These are phyloP conservation scores for Cucumis hystrix DNA, from an alignment of 306 rosid genomes.

Conservation along the genomic window DNA sequence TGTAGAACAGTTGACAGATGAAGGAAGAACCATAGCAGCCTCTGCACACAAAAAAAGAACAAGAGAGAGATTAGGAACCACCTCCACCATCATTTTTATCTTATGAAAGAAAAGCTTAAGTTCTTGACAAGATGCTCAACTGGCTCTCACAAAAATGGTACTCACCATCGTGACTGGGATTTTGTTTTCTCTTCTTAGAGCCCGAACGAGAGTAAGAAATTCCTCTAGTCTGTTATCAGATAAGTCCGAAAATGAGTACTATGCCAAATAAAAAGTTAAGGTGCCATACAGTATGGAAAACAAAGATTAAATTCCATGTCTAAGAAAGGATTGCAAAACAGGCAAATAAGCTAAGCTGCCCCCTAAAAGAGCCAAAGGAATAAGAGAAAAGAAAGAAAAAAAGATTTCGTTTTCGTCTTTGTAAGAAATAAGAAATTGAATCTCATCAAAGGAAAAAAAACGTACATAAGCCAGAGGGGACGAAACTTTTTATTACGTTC, in stretches of 20 bases:
- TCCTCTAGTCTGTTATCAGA: constrained; percentile 40
- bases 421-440: neutral
- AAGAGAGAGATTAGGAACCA: neutral
- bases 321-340: neutral
- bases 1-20: constrained; percentile 10
- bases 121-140: neutral
- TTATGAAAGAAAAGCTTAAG: neutral
- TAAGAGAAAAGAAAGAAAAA: neutral
- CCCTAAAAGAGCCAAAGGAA: neutral
- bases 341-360: neutral
- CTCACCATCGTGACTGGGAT: constrained; percentile 9
- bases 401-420: neutral
- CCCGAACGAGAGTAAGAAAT: constrained; percentile 25
- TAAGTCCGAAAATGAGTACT: neutral
- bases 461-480: neutral
- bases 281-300: neutral
- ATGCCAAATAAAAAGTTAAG: neutral
- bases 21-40: constrained; percentile 1
- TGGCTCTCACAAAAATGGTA: constrained; percentile 3
- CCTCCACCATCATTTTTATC: constrained; percentile 12
- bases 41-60: neutral
- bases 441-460: neutral
- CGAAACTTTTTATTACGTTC: neutral
- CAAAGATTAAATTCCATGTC: neutral
- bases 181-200: constrained; percentile 51